Evolutionary conservation across 225 moss, liverwort and hornwort species (phyloP), one percentile per base, ranked within the genome.

Genomic region (Polytrichum formosum): DNA sequence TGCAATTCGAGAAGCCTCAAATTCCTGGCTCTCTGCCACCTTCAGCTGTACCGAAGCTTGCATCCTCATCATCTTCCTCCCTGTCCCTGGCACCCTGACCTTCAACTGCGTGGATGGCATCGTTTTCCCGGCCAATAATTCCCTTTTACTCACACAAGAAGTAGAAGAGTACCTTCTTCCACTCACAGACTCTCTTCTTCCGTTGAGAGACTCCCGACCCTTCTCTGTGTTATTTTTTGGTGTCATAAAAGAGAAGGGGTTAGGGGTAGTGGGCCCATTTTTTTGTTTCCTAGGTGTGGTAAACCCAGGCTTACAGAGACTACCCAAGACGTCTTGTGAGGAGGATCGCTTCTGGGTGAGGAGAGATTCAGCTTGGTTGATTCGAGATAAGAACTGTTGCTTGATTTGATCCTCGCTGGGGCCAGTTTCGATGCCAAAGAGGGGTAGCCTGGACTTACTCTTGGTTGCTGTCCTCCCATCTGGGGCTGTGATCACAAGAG

Each of bases 11-110:
- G 88, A 81, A 28, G 90, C 90, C 71, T 88, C 82, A 61, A 73
- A 61, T 67, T 92, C 88, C 81, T 90, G 92, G 65, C 84, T 86
- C 77, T 92, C 92, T 6, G 80, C 55, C 82, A 87, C 64, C 56
- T 74, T 86, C 76, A 92, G 72, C 72, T 82, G 87, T 67, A 76
- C 33, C 55, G 83, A 84, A 29, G 92, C 90, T 73, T 69, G 84
- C 71, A 84, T 61, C 60, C 68, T 82, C 72, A 87, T 71, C 72
- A 87, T 71, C 79, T 92, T 92, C 62, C 82, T 90, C 13, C 75
- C 85, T 5, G 92, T 88, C 78, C 81, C 67, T 71, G 82, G 82
- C 25, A 83, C 69, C 29, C 90, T 82, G 63, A 71, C 55, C 74
- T 76, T 91, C 68, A 28, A 74, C 46, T 78, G 75, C 61, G 78